Conservation (phyloP, 306 rosid genomes). For the Begonia masoniana region DNA sequence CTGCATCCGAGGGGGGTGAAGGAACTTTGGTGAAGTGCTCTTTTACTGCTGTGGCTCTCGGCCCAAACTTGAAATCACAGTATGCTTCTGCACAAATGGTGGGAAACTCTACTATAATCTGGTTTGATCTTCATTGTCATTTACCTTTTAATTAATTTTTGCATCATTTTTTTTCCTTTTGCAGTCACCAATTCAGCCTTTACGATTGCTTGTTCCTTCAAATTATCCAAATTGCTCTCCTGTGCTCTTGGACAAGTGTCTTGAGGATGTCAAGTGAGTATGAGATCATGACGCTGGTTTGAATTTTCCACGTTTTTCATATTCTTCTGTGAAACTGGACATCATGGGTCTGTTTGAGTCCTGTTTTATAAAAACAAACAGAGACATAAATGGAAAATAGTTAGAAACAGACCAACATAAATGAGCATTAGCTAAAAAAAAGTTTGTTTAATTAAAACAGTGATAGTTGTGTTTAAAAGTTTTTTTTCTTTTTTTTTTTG, state of each 20-base stretch:
- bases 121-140: slow-evolving; percentile 1
- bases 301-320: slow-evolving; percentile 10
- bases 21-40: slow-evolving; percentile 86
- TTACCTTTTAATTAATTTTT: slow-evolving; percentile 14
- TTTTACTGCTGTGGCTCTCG: slow-evolving; percentile 74
- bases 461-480: neutral
- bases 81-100: slow-evolving; percentile 77
- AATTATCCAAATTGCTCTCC: slow-evolving; percentile 87
- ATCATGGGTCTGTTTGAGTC: neutral
- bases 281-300: neutral
- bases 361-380: neutral
- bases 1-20: slow-evolving; percentile 52
- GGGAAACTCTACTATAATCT: slow-evolving; percentile 8
- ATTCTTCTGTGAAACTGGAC: neutral
- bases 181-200: slow-evolving; percentile 90
- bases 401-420: neutral
- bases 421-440: neutral
- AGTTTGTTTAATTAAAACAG: neutral
- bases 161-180: slow-evolving; percentile 9
- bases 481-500: neutral
- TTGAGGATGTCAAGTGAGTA: slow-evolving; percentile 68
- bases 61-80: slow-evolving; percentile 70
- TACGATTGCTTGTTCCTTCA: slow-evolving; percentile 79
- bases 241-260: slow-evolving; percentile 68
- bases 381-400: neutral